phyloP scores from a whole-genome alignment of 2,329 filamentous ascomycete genomes.

The Xylariaceae sp. region DNA sequence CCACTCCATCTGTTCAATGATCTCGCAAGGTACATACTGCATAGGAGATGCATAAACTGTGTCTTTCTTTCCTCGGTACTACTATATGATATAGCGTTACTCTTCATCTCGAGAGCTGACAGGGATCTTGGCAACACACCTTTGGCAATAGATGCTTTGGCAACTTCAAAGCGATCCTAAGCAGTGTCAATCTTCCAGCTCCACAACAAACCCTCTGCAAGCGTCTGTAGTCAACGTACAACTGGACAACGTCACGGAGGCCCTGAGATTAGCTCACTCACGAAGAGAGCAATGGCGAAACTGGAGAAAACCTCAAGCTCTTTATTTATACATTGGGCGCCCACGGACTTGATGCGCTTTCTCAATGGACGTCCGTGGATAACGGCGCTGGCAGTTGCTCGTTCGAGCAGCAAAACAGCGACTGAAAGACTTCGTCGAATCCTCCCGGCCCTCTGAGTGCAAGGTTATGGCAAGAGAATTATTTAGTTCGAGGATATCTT shows the following conservation, averaged over 20 bases:
- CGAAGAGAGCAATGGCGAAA: no score
- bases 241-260: slow-evolving; percentile 38
- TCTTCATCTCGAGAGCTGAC: slow-evolving; percentile 5
- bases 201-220: background rate
- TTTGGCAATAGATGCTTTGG: slow-evolving; percentile 43
- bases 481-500: no score
- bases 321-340: no score
- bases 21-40: background rate
- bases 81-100: slow-evolving; percentile 1
- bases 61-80: background rate
- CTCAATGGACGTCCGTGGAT: no score
- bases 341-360: no score
- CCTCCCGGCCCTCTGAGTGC: no score
- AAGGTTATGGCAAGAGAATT: no score
- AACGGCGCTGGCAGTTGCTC: no score
- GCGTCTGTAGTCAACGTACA: slow-evolving; percentile 25
- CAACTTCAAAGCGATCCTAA: slow-evolving; percentile 38
- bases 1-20: background rate
- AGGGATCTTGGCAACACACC: slow-evolving; percentile 42
- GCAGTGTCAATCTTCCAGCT: slow-evolving; percentile 6
- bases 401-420: no score
- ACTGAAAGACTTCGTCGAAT: no score
- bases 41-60: background rate
- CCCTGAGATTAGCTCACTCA: slow-evolving; percentile 10
- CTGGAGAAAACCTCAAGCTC: no score